These are phyloP conservation scores for Penicillium parvum DNA, from an alignment of 495 filamentous ascomycete species.

Conservation along the genomic window DNA sequence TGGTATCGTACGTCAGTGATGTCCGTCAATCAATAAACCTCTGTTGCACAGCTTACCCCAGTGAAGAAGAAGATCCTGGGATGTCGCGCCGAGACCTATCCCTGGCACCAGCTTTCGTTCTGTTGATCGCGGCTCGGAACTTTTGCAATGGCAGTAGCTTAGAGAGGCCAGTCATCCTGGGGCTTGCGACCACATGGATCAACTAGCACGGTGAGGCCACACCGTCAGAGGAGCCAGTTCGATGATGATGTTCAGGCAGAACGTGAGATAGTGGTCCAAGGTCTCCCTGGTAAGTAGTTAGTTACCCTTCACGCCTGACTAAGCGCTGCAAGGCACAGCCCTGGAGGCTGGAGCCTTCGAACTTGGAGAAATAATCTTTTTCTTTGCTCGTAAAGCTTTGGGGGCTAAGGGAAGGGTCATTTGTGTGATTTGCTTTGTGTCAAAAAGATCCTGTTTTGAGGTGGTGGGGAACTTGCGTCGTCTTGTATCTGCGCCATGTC, in stretches of 20 bases:
- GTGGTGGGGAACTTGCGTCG: too few species aligned
- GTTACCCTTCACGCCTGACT: conserved; percentile 16
- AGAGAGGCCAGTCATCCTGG: conserved; percentile 37
- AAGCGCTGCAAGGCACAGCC: conserved; percentile 15
- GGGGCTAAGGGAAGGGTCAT: background rate
- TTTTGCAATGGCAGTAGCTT: conserved; percentile 32
- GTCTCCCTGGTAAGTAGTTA: too few species aligned
- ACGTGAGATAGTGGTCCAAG: too few species aligned
- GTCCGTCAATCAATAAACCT: too few species aligned
- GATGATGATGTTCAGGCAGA: too few species aligned
- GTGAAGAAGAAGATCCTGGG: conserved; percentile 15
- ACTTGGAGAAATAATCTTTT: conserved; percentile 2
- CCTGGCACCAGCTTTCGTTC: conserved; percentile 30
- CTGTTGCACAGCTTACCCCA: conserved; percentile 12
- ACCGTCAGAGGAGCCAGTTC: background rate
- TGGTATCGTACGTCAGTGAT: too few species aligned
- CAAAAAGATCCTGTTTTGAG: background rate
- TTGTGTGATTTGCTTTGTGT: background rate
- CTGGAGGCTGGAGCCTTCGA: background rate
- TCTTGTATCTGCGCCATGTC: too few species aligned
- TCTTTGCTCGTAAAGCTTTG: background rate
- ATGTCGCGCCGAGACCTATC: conserved; percentile 17
- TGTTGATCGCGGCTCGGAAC: conserved; percentile 33
- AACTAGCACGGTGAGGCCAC: conserved; percentile 24
- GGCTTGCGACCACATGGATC: conserved; percentile 24